These are phyloP conservation scores for Talaromyces sp. DNA, from an alignment of 2,329 filamentous ascomycete genomes.

Conservation along the genomic window DNA sequence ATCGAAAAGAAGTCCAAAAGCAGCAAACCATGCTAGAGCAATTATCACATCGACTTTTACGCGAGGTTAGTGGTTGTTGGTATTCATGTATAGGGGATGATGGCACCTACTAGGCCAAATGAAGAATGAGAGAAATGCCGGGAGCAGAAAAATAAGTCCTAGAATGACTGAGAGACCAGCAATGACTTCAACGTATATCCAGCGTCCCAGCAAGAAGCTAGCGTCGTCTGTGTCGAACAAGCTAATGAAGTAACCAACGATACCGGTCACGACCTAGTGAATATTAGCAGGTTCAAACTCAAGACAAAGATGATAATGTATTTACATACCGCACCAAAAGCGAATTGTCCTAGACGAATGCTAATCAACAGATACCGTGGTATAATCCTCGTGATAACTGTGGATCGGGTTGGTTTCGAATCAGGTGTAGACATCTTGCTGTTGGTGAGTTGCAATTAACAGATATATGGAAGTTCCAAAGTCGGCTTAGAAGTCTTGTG, in stretches of 20 bases:
- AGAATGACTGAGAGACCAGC: constrained; percentile 67
- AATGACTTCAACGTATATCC: constrained; percentile 75
- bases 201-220: constrained; percentile 59
- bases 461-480: not conserved
- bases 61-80: not conserved
- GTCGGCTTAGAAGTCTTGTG: not conserved
- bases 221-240: constrained; percentile 42
- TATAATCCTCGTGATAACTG: constrained; percentile 47
- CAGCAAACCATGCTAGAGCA: constrained; percentile 67
- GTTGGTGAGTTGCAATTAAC: not conserved
- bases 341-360: constrained; percentile 63
- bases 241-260: constrained; percentile 66
- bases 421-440: not conserved
- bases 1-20: constrained; percentile 65
- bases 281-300: constrained; percentile 23
- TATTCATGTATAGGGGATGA: not conserved
- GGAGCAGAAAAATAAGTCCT: constrained; percentile 70
- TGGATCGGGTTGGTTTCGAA: not conserved
- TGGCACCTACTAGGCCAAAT: constrained; percentile 58
- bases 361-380: constrained; percentile 56
- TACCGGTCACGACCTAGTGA: constrained; percentile 58
- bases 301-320: constrained; percentile 22
- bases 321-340: constrained; percentile 62
- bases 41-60: constrained; percentile 63
- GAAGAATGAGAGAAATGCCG: constrained; percentile 65